Percentiles rank a stretch among this genome's conserved stretches.
Evolutionary conservation across 257 asterid genomes (phyloP).

Genomic region (Solanum microdontum): DNA sequence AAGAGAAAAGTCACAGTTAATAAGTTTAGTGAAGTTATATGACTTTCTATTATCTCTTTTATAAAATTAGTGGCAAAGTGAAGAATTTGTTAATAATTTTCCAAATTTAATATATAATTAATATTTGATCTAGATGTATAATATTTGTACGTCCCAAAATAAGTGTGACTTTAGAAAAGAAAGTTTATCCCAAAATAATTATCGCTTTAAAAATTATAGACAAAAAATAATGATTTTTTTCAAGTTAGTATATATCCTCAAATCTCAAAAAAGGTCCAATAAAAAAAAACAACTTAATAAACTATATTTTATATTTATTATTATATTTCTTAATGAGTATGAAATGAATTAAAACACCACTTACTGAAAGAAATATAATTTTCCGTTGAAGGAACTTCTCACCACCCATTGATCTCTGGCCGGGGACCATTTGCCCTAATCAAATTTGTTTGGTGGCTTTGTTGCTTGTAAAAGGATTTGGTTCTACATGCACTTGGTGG

Average conservation of each 20-base stretch:
- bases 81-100: background rate
- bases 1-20: no score
- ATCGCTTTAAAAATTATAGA: background rate
- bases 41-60: no score
- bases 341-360: no score
- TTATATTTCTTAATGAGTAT: no score
- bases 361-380: no score
- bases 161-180: no score
- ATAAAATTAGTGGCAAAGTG: background rate
- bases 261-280: background rate
- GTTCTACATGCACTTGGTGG: background rate
- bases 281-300: no score
- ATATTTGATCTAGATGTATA: background rate
- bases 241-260: background rate
- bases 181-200: background rate
- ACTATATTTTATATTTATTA: no score
- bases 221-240: no score
- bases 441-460: background rate
- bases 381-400: no score
- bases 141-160: background rate
- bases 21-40: background rate
- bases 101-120: background rate
- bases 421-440: no score
- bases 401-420: background rate
- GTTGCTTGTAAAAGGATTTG: background rate